Base-by-base conservation (phyloP, 768 basidiomycete genomes). In the Clavaria fumosa region DNA sequence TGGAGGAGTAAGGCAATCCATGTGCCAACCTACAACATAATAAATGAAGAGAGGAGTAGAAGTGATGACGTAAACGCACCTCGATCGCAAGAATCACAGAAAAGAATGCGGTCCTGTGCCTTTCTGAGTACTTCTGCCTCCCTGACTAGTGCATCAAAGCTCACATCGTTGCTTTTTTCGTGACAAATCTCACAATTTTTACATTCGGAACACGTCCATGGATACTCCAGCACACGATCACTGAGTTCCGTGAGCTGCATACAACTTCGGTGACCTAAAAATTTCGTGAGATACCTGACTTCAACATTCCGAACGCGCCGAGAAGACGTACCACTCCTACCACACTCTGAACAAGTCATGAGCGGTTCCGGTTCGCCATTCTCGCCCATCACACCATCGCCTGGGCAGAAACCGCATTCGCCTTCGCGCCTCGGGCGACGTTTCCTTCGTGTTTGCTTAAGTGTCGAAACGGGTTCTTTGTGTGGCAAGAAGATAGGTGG, bases 71-170 rank as follows among this genome's bases (percentile, higher is more conserved):
- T 33, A 21, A 20, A 52, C 53, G 32, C 53, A 75, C 83, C 88
- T 69, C 88, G 67, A 64, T 97, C 93, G 56, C 93, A 97, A 39
- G 65, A 72, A 65, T 97, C 93, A 55, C 93, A 97, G 47, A 96
- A 81, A 37, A 97, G 56, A 45, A 95, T 77, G 37, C 72, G 69
- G 37, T 69, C 74, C 84, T 91, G 51, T 22, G 38, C 20, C n/a
- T n/a, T n/a, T n/a, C n/a, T n/a, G n/a, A n/a, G n/a, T n/a, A n/a
- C n/a, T n/a, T n/a, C n/a, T n/a, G n/a, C n/a, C n/a, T n/a, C n/a
- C n/a, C n/a, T n/a, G n/a, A n/a, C n/a, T n/a, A n/a, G n/a, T n/a
- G n/a, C n/a, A n/a, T n/a, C n/a, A n/a, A n/a, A n/a, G 63, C 86
- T 59, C 59, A 93, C 91, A 57, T 90, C 88, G 56, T 88, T 80